These are phyloP conservation scores for Aspergillaceae sp. DNA, from an alignment of 2,329 filamentous ascomycete species.

Conservation along the genomic window DNA sequence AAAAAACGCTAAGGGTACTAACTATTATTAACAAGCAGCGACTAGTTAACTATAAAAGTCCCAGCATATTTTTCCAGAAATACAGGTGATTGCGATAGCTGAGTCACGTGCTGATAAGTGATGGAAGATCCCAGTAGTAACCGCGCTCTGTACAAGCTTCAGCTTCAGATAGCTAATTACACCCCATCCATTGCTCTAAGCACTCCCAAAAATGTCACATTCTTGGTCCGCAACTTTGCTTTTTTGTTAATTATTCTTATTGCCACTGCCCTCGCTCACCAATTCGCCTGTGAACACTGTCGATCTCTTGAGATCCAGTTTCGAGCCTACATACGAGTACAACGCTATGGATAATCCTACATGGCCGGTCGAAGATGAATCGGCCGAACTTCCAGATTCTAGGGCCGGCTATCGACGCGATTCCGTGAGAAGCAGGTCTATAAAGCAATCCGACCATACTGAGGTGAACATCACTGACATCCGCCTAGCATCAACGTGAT, in stretches of 20 bases:
- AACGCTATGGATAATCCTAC: slow-evolving; percentile 23
- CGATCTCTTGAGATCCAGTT: too few relatives aligned
- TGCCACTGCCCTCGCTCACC: too few relatives aligned
- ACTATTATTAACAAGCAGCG: too few relatives aligned
- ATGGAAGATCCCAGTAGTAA: background rate
- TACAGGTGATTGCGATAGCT: too few relatives aligned
- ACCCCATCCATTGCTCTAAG: too few relatives aligned
- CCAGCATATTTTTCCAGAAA: too few relatives aligned
- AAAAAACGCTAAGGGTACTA: too few relatives aligned
- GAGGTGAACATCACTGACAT: slow-evolving; percentile 11
- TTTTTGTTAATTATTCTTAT: too few relatives aligned
- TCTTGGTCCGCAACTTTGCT: background rate
- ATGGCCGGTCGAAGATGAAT: slow-evolving; percentile 15
- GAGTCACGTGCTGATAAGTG: slow-evolving; percentile 12
- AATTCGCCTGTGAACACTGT: too few relatives aligned
- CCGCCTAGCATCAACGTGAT: slow-evolving; percentile 60
- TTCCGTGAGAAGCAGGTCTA: slow-evolving; percentile 34
- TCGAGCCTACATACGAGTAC: background rate
- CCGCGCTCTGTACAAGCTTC: too few relatives aligned
- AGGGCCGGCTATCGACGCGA: slow-evolving; percentile 22
- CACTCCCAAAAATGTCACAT: background rate
- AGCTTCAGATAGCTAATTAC: too few relatives aligned
- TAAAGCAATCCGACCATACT: slow-evolving; percentile 1
- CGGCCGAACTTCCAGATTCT: slow-evolving; percentile 14
- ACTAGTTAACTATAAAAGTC: too few relatives aligned